Evolutionary conservation across 352 stramenopile species (phyloP), one percentile per base, ranked within the genome.

Genomic region (Blastocystis sp.): DNA sequence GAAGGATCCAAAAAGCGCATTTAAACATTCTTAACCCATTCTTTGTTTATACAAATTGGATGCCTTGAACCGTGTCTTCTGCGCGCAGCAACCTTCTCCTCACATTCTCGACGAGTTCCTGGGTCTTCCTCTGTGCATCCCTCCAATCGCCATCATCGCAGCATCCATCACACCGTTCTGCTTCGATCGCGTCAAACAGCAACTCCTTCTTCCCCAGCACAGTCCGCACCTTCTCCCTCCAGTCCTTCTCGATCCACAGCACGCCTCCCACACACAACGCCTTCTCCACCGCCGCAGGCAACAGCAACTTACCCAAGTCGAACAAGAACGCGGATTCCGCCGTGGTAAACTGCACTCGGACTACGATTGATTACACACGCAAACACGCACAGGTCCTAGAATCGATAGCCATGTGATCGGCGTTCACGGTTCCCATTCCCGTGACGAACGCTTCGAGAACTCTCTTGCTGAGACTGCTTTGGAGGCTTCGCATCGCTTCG

Each of bases 21-120:
- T 57, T 57, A 57, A 57, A 57, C 48, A 57, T 14, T 57, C 48
- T 14, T 57, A 57, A 57, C 1, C 48, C 3, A 11, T 57, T 6
- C 28, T 76, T 57, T 76, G 66, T 76, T 71, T 76, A 38, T 76
- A 59, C 65, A 84, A 54, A 62, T 38, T 34, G 9, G 69, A 38
- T 66, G 21, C 4, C 21, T 54, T 84, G 40, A 57, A 84, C 21
- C 7, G 34, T 59, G 2, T 48, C 34, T 3, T 68, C 11, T 11
- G 17, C 6, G 17, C 69, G 45, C 6, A 63, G 64, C 64, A 74
- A n/a, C 1, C 64, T 43, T 74, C 45, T 28, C 11, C 21, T 45
- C 64, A 74, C 4, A 7, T 48, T 19, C 64, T 7, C 28, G 21
- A 57, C 48, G 14, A 57, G 48, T 17, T 57, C 48, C 14, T 57